Evolutionary conservation across 805 yeast genomes (phyloP).

Genomic region (Saccharomycopsis selenospora): DNA sequence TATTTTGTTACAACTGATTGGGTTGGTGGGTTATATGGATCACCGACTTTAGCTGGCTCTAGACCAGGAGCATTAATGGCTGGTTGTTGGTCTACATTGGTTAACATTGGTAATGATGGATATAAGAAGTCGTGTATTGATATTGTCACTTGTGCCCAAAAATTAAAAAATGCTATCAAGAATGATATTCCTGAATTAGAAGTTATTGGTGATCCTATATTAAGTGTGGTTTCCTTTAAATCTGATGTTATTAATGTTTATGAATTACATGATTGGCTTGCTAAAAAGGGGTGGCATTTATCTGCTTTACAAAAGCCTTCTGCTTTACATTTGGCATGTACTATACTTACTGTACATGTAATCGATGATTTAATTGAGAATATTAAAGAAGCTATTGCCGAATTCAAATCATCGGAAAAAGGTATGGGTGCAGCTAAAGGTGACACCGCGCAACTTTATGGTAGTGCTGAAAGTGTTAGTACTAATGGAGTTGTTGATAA

Average conservation of each 20-base stretch:
- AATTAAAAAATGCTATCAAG: conserved; percentile 41
- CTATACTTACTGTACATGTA: conserved; percentile 52
- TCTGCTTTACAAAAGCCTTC: conserved; percentile 83
- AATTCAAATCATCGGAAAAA: conserved; percentile 29
- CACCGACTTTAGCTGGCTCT: conserved; percentile 94
- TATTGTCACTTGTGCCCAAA: conserved; percentile 60
- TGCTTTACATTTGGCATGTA: conserved; percentile 86
- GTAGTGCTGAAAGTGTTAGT: conserved; percentile 87
- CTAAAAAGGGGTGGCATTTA: conserved; percentile 79
- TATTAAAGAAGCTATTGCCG: conserved; percentile 39
- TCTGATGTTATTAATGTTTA: conserved; percentile 61
- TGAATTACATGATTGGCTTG: conserved; percentile 64
- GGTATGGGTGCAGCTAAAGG: conserved; percentile 30
- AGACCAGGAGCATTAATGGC: conserved; percentile 95
- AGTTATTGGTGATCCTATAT: conserved; percentile 78
- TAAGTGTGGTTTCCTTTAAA: conserved; percentile 75
- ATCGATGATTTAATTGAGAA: conserved; percentile 53
- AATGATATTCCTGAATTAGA: conserved; percentile 49
- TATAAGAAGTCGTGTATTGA: conserved; percentile 58
- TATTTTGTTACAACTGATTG: conserved; percentile 79
- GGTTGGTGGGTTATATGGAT: conserved; percentile 94
- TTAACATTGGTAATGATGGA: conserved; percentile 78
- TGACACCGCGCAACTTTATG: conserved; percentile 85
- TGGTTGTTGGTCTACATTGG: conserved; percentile 96
- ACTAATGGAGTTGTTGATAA: conserved; percentile 80